These are phyloP conservation scores for Babesia bigemina DNA, from an alignment of 169 alveolate genomes.

Conservation along the genomic window DNA sequence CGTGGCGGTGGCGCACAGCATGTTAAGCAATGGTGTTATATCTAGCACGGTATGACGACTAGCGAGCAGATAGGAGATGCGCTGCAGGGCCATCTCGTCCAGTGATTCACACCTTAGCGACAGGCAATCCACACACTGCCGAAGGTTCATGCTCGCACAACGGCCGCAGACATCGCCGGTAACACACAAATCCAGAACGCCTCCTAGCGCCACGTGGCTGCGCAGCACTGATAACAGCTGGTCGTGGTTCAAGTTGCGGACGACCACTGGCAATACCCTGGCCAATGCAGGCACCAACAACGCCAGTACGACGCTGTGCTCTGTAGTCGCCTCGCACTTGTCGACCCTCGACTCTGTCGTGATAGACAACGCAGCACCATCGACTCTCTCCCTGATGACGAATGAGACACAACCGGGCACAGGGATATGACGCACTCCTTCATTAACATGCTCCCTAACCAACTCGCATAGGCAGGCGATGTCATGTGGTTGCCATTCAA, in stretches of 20 bases:
- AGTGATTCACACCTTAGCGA: background rate
- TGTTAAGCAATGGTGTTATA: slow-evolving; percentile 2
- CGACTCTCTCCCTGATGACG: too few relatives aligned
- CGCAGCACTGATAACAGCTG: slow-evolving; percentile 22
- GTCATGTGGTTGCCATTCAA: slow-evolving; percentile 15
- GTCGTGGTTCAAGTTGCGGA: background rate
- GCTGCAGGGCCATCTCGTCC: background rate
- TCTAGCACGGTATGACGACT: background rate
- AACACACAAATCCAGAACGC: background rate
- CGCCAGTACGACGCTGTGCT: too few relatives aligned
- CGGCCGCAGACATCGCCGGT: background rate
- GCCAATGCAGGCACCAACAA: too few relatives aligned
- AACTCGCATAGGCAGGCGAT: slow-evolving; percentile 50
- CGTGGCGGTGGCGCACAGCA: background rate
- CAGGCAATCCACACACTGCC: slow-evolving; percentile 10
- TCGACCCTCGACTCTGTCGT: background rate
- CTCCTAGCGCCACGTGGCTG: background rate
- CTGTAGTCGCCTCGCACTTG: background rate
- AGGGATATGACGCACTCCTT: too few relatives aligned
- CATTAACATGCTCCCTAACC: background rate
- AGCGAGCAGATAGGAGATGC: slow-evolving; percentile 2
- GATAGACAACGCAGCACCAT: background rate
- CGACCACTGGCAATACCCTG: too few relatives aligned
- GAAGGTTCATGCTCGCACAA: slow-evolving; percentile 2
- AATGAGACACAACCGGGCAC: too few relatives aligned